Evolutionary conservation across 2,329 filamentous ascomycete species (phyloP).

Genomic region (Paecilomyces niveus): DNA sequence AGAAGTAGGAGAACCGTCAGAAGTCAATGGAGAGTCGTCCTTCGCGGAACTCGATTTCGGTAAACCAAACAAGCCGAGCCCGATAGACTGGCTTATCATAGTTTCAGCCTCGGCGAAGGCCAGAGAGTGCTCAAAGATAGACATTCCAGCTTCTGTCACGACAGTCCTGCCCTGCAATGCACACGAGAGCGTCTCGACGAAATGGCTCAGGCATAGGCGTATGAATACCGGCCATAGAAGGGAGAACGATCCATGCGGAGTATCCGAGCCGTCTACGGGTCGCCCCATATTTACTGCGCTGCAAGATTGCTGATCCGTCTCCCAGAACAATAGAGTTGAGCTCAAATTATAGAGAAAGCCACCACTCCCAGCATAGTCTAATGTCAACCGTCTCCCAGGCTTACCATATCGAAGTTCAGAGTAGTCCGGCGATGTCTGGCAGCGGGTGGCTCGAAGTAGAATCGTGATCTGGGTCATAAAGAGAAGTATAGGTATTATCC

Average conservation of each 20-base stretch:
- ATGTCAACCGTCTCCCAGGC: slow-evolving; percentile 54
- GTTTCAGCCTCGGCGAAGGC: slow-evolving; percentile 94
- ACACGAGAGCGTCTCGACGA: slow-evolving; percentile 81
- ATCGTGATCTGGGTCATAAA: slow-evolving; percentile 61
- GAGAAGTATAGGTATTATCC: slow-evolving; percentile 63
- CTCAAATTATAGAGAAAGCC: slow-evolving; percentile 65
- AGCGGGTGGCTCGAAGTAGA: slow-evolving; percentile 79
- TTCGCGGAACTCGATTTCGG: slow-evolving; percentile 37
- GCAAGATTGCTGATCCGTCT: slow-evolving; percentile 69
- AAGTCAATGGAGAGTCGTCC: slow-evolving; percentile 37
- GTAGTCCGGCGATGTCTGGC: slow-evolving; percentile 76
- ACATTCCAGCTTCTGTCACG: slow-evolving; percentile 87
- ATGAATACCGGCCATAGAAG: slow-evolving; percentile 49
- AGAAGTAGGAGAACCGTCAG: slow-evolving; percentile 22
- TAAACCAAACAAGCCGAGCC: slow-evolving; percentile 57
- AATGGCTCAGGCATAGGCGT: slow-evolving; percentile 63
- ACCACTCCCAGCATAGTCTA: slow-evolving; percentile 65
- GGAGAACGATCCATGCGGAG: slow-evolving; percentile 70
- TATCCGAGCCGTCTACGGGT: slow-evolving; percentile 41
- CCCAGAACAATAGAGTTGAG: slow-evolving; percentile 64
- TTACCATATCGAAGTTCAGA: slow-evolving; percentile 63
- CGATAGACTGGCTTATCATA: slow-evolving; percentile 72
- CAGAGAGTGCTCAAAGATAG: slow-evolving; percentile 89
- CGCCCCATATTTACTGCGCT: slow-evolving; percentile 66
- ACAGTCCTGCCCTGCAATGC: slow-evolving; percentile 76